Percentiles rank a stretch among this genome's conserved stretches.
phyloP scores from a whole-genome alignment of 352 stramenopile genomes.

The Poterioochromonas sp. region DNA sequence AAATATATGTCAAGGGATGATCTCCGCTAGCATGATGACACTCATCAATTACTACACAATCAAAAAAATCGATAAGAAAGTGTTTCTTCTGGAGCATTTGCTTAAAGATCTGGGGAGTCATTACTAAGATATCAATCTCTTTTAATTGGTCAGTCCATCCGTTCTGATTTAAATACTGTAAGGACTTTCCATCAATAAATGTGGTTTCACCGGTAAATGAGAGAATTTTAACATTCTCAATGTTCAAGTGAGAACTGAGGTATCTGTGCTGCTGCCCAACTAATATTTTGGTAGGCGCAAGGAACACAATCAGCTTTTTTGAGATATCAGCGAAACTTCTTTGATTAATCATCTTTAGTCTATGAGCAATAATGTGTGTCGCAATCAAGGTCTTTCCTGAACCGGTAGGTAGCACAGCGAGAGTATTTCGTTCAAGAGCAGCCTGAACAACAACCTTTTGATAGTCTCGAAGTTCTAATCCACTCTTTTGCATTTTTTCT shows the following conservation, averaged over 20 bases:
- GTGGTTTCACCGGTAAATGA: neutral
- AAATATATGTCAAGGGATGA: neutral
- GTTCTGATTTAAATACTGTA: neutral
- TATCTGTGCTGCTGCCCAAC: neutral
- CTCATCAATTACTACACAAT: neutral
- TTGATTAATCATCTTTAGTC: neutral
- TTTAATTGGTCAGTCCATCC: neutral
- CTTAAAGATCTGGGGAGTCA: neutral
- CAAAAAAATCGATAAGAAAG: neutral
- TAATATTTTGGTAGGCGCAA: constrained; percentile 2
- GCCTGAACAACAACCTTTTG: neutral
- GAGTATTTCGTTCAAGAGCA: neutral
- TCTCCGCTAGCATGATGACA: constrained; percentile 1
- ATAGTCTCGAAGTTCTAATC: neutral
- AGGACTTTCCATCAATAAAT: neutral
- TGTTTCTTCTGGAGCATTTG: neutral
- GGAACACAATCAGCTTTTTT: neutral
- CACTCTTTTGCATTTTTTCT: too few relatives aligned
- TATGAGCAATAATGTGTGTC: neutral
- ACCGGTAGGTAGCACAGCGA: constrained; percentile 5
- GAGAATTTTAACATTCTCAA: neutral
- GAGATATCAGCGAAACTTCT: too few relatives aligned
- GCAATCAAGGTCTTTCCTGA: constrained; percentile 4
- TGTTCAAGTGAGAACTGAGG: neutral
- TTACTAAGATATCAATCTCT: neutral